Percentiles rank a stretch among this genome's conserved stretches.
Conservation (phyloP, 139 green algal genomes). For the Chlamydomonas asymmetrica region DNA sequence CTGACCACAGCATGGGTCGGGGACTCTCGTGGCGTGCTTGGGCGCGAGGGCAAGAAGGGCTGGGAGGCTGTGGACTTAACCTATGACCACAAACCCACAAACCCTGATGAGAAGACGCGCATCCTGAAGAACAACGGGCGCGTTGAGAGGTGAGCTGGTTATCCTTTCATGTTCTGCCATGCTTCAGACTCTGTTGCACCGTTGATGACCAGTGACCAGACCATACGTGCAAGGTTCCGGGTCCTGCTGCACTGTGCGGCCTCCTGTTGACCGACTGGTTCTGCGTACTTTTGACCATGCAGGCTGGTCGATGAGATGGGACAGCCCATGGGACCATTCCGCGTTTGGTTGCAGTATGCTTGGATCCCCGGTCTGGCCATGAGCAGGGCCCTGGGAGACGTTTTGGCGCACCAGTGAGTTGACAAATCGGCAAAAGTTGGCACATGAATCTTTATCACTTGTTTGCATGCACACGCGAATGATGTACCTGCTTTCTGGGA, state of each 20-base stretch:
- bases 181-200: neutral
- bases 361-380: conserved; percentile 90
- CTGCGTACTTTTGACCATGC: too few relatives aligned
- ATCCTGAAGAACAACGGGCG: conserved; percentile 76
- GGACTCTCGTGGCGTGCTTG: conserved; percentile 74
- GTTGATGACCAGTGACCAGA: too few relatives aligned
- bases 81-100: conserved; percentile 87
- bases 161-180: too few relatives aligned
- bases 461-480: too few relatives aligned
- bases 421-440: too few relatives aligned
- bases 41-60: conserved; percentile 32
- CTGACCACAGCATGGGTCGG: conserved; percentile 87
- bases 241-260: neutral
- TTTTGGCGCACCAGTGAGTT: conserved; percentile 76
- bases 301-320: conserved; percentile 75
- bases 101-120: conserved; percentile 68
- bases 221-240: neutral
- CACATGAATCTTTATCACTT: too few relatives aligned
- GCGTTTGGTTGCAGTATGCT: conserved; percentile 78
- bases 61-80: conserved; percentile 74
- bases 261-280: neutral
- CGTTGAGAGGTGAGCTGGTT: conserved; percentile 78
- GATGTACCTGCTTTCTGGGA: too few relatives aligned
- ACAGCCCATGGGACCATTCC: conserved; percentile 75
- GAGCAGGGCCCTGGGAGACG: conserved; percentile 83